Percentiles rank a stretch among this genome's conserved stretches.
Evolutionary conservation across 495 filamentous ascomycete genomes (phyloP).

Genomic region (Aspergillus bertholletiae): DNA sequence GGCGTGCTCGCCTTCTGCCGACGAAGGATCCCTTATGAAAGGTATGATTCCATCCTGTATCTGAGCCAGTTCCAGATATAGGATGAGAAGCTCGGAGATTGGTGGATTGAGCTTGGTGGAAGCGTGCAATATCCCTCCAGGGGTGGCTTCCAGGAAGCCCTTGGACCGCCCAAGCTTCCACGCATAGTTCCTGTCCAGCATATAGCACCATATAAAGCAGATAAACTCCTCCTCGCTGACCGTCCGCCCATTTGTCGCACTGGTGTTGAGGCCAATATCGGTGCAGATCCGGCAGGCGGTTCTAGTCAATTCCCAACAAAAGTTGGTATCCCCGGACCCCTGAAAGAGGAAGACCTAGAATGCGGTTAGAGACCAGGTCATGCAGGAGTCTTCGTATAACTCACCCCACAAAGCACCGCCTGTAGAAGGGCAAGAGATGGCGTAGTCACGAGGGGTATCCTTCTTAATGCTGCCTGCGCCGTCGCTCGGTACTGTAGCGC

Average conservation of each 20-base stretch:
- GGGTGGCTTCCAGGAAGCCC: conserved; percentile 5
- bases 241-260: background rate
- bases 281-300: conserved; percentile 18
- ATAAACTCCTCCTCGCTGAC: conserved; percentile 16
- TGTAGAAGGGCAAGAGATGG: conserved; percentile 14
- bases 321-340: conserved; percentile 16
- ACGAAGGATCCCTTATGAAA: background rate
- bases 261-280: conserved; percentile 11
- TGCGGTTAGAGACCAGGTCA: background rate
- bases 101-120: background rate
- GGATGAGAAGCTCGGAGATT: conserved; percentile 9
- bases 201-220: conserved; percentile 25
- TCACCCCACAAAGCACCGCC: conserved; percentile 12
- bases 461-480: conserved; percentile 14
- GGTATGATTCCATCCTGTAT: conserved; percentile 17
- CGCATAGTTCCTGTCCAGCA: conserved; percentile 20
- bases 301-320: conserved; percentile 14
- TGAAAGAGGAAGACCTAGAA: conserved; percentile 19
- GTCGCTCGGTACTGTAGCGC: conserved; percentile 11
- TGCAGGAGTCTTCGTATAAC: background rate
- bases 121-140: background rate
- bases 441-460: conserved; percentile 10
- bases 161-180: conserved; percentile 13
- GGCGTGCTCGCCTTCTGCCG: background rate
- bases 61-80: conserved; percentile 19